phyloP scores from a whole-genome alignment of 768 basidiomycete genomes.

The Russula sp. region DNA sequence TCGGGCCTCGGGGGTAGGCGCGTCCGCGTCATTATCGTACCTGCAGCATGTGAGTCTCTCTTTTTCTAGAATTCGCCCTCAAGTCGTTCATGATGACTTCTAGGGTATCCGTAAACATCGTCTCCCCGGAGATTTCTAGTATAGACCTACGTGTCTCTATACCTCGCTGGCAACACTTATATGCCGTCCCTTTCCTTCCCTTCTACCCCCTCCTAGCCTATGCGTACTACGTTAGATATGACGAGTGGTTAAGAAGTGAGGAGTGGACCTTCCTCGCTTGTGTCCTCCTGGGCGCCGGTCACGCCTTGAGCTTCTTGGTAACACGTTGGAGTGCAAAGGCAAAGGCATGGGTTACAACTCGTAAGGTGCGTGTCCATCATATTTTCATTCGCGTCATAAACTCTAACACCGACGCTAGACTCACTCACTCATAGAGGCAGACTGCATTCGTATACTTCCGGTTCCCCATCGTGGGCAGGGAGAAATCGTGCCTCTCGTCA shows the following conservation, averaged over 20 bases:
- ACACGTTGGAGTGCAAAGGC: constrained; percentile 86
- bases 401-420: constrained; percentile 35
- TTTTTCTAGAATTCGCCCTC: background rate
- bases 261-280: constrained; percentile 98
- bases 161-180: constrained; percentile 66
- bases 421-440: constrained; percentile 57
- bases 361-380: constrained; percentile 42
- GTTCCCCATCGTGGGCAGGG: constrained; percentile 78
- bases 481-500: constrained; percentile 74
- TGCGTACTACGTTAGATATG: constrained; percentile 87
- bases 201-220: constrained; percentile 82
- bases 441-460: constrained; percentile 77
- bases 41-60: constrained; percentile 1
- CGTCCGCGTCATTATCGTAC: background rate
- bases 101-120: constrained; percentile 44
- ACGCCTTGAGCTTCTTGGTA: constrained; percentile 86
- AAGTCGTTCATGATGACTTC: background rate
- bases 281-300: constrained; percentile 74
- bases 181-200: constrained; percentile 69
- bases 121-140: constrained; percentile 59
- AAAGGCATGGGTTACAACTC: constrained; percentile 72
- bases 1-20: background rate
- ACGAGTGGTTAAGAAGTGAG: constrained; percentile 84
- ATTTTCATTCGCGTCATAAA: background rate
- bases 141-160: constrained; percentile 60